Conservation (phyloP, 1,284 basidiomycete genomes). For the Naganishia sp. region DNA sequence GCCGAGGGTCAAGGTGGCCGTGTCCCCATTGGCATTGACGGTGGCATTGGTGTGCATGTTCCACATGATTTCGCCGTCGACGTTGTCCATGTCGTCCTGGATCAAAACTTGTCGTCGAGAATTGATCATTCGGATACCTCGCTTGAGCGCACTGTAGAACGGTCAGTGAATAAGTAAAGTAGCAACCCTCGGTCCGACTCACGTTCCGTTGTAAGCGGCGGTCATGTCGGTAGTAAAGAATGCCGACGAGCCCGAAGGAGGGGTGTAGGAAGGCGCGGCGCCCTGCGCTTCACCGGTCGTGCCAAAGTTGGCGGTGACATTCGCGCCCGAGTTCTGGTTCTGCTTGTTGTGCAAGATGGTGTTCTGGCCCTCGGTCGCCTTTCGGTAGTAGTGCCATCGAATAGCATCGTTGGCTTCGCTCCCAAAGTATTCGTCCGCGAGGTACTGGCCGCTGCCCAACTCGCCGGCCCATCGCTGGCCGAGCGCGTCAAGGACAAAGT, state of each 20-base stretch:
- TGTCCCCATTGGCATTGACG: constrained; percentile 53
- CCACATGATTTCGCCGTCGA: constrained; percentile 68
- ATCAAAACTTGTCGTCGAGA: constrained; percentile 84
- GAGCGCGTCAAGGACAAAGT: constrained; percentile 93
- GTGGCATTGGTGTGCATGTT: constrained; percentile 83
- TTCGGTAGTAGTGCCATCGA: constrained; percentile 92
- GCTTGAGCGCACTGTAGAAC: constrained; percentile 65
- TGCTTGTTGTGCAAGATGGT: constrained; percentile 73
- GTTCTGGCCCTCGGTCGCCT: constrained; percentile 96
- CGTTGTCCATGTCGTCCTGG: constrained; percentile 76
- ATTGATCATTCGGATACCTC: constrained; percentile 87
- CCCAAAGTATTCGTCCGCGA: constrained; percentile 69
- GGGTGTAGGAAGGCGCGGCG: constrained; percentile 63
- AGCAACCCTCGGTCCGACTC: not conserved
- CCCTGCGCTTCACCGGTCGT: constrained; percentile 71
- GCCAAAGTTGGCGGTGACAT: constrained; percentile 62
- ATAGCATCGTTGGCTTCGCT: constrained; percentile 62
- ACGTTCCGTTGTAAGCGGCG: constrained; percentile 68
- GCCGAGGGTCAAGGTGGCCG: constrained; percentile 67
- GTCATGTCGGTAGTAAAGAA: constrained; percentile 80
- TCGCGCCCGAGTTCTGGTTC: constrained; percentile 78
- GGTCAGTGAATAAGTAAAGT: not conserved
- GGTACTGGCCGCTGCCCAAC: constrained; percentile 84
- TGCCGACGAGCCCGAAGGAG: constrained; percentile 72
- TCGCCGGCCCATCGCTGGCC: constrained; percentile 96